A percentile compares a stretch with the other conserved stretches of the same genome.
Evolutionary conservation across 257 asterid genomes (phyloP).

Genomic region (Primulina tabacum): DNA sequence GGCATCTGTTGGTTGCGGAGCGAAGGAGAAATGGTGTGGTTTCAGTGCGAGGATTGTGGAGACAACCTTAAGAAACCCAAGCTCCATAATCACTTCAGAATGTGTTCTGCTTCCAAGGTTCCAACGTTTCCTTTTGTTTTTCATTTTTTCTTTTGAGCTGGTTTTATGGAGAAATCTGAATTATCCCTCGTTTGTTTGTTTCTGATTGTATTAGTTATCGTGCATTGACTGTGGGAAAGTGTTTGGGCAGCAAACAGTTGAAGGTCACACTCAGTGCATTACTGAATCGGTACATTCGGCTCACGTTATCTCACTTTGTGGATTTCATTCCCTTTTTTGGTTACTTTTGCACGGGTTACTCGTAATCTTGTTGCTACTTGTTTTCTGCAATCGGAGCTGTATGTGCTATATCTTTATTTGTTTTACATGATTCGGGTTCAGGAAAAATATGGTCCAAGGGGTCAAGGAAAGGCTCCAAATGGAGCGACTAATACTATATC

Average conservation of each 20-base stretch:
- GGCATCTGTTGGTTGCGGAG: not conserved
- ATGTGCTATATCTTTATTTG: slow-evolving; percentile 3
- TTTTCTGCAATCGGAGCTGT: not conserved
- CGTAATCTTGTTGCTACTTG: not conserved
- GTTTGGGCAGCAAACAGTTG: slow-evolving; percentile 67
- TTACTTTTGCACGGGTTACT: not conserved
- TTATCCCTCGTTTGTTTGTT: slow-evolving; percentile 2
- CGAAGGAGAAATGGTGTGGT: slow-evolving; percentile 78
- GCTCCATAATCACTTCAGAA: slow-evolving; percentile 75
- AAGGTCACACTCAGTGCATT: slow-evolving; percentile 85
- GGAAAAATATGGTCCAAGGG: slow-evolving; percentile 98
- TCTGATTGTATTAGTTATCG: slow-evolving; percentile 47
- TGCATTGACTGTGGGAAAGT: slow-evolving; percentile 92
- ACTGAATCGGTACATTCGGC: slow-evolving; percentile 67
- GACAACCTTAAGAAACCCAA: slow-evolving; percentile 92
- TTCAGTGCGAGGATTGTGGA: slow-evolving; percentile 97
- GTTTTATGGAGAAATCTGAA: not conserved
- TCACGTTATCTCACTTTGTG: not conserved
- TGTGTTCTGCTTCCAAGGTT: slow-evolving; percentile 91
- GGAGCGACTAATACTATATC: slow-evolving; percentile 47
- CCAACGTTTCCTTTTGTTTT: not conserved
- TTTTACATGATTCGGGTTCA: slow-evolving; percentile 28
- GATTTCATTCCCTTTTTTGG: not conserved
- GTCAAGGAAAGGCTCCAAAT: slow-evolving; percentile 53
- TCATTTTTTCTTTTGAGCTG: not conserved